These are phyloP conservation scores for Neovahlkampfia damariscottae DNA, from an alignment of 78 protist genomes.

Conservation along the genomic window DNA sequence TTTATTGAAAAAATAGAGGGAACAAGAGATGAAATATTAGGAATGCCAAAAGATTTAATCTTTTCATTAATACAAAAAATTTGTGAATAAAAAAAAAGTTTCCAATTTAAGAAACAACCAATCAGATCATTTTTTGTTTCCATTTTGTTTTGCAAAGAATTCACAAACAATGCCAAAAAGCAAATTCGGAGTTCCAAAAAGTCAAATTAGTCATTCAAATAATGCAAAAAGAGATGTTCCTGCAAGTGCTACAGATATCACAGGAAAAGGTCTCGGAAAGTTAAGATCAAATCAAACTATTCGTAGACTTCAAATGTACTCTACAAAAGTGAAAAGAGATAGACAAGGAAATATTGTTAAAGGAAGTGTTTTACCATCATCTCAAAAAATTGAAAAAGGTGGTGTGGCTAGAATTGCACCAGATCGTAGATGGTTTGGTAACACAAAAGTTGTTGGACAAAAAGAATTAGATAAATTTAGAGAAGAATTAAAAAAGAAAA, in stretches of 20 bases:
- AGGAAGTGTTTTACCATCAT: neutral
- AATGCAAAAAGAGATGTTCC: too few species aligned
- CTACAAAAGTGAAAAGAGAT: slow-evolving; percentile 21
- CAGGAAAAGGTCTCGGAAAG: slow-evolving; percentile 6
- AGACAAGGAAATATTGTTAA: slow-evolving; percentile 27
- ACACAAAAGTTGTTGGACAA: slow-evolving; percentile 54
- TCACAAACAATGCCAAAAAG: too few species aligned
- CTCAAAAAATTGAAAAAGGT: slow-evolving; percentile 11
- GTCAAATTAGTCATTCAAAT: too few species aligned
- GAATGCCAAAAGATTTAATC: too few species aligned
- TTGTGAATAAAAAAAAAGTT: too few species aligned
- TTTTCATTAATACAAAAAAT: too few species aligned
- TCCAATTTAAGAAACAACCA: too few species aligned
- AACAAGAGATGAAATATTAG: too few species aligned
- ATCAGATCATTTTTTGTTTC: too few species aligned
- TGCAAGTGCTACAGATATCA: neutral
- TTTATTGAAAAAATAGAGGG: too few species aligned
- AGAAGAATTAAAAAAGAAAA: slow-evolving; percentile 27
- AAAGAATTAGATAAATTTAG: slow-evolving; percentile 41
- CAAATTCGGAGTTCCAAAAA: too few species aligned
- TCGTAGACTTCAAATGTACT: slow-evolving; percentile 51
- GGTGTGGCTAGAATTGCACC: slow-evolving; percentile 53
- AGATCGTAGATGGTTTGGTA: slow-evolving; percentile 60
- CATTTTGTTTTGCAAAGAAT: too few species aligned
- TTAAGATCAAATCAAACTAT: slow-evolving; percentile 30